phyloP scores from a whole-genome alignment of 2,329 filamentous ascomycete species.

The Aspergillus udagawae region DNA sequence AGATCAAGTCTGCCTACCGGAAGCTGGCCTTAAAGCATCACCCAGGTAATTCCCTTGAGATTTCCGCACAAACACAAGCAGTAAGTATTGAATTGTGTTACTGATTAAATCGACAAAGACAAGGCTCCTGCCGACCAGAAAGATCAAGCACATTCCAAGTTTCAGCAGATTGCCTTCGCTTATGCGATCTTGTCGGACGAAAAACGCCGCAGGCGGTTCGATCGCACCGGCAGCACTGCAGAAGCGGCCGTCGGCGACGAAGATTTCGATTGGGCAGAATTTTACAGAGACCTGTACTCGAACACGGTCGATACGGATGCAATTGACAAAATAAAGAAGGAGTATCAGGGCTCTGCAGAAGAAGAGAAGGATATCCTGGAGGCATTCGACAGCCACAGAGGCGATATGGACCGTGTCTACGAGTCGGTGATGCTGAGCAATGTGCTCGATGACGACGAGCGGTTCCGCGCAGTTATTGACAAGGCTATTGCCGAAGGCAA shows the following conservation, averaged over 20 bases:
- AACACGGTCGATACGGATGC: constrained; percentile 69
- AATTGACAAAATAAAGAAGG: constrained; percentile 69
- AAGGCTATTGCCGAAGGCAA: constrained; percentile 68
- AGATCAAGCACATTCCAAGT: constrained; percentile 69
- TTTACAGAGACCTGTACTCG: constrained; percentile 79
- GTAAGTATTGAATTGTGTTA: not conserved
- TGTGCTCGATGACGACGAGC: constrained; percentile 75
- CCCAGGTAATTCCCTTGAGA: constrained; percentile 55
- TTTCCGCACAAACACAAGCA: constrained; percentile 6
- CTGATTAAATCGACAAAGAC: constrained; percentile 49
- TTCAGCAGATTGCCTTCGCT: constrained; percentile 89
- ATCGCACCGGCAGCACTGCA: constrained; percentile 81
- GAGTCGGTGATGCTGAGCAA: constrained; percentile 82
- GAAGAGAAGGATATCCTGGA: constrained; percentile 73
- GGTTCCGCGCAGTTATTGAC: constrained; percentile 78
- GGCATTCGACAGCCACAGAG: constrained; percentile 69
- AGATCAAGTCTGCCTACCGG: constrained; percentile 88
- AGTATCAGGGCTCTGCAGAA: constrained; percentile 83
- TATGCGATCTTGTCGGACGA: constrained; percentile 89
- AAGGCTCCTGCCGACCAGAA: constrained; percentile 69
- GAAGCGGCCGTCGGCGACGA: constrained; percentile 69
- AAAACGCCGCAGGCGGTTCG: constrained; percentile 76
- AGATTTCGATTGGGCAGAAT: constrained; percentile 86
- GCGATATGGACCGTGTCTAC: constrained; percentile 74
- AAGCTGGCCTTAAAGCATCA: constrained; percentile 86